These are phyloP conservation scores for Fomitiporia mediterranea DNA, from an alignment of 1,284 basidiomycete genomes.

Conservation along the genomic window DNA sequence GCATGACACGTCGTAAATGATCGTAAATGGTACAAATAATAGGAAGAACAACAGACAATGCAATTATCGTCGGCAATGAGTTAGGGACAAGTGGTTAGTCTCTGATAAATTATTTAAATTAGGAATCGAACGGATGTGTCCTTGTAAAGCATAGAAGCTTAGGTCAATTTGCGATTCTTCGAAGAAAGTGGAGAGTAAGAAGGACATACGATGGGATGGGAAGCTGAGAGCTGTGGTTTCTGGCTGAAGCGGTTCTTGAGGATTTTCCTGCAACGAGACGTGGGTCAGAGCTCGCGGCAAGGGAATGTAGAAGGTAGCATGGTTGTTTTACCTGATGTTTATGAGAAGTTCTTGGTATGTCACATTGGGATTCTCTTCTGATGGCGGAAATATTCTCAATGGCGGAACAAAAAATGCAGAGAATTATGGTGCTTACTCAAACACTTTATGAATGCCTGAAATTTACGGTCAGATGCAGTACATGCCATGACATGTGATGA, in stretches of 20 bases:
- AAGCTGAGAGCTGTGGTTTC: constrained; percentile 74
- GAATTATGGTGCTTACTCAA: constrained; percentile 38
- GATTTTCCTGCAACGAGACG: constrained; percentile 35
- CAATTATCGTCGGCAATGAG: no score
- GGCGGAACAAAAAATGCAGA: background rate
- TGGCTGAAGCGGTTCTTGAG: constrained; percentile 66
- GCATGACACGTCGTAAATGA: no score
- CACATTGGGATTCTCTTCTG: constrained; percentile 60
- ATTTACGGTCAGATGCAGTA: background rate
- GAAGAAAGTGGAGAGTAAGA: no score
- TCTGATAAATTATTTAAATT: no score
- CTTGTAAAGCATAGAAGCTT: no score
- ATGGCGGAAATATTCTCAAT: background rate
- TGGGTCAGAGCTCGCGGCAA: background rate
- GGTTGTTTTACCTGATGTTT: constrained; percentile 61
- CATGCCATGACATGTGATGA: background rate
- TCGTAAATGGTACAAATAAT: no score
- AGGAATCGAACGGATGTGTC: no score
- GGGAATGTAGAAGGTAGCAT: background rate
- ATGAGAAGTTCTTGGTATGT: constrained; percentile 71
- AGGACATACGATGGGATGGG: constrained; percentile 56
- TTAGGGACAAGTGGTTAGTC: no score
- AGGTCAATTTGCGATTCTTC: no score
- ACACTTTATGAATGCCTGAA: constrained; percentile 68
- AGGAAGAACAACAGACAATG: no score